Evolutionary conservation across 495 filamentous ascomycete genomes (phyloP).

Genomic region (Penicillium parvum): DNA sequence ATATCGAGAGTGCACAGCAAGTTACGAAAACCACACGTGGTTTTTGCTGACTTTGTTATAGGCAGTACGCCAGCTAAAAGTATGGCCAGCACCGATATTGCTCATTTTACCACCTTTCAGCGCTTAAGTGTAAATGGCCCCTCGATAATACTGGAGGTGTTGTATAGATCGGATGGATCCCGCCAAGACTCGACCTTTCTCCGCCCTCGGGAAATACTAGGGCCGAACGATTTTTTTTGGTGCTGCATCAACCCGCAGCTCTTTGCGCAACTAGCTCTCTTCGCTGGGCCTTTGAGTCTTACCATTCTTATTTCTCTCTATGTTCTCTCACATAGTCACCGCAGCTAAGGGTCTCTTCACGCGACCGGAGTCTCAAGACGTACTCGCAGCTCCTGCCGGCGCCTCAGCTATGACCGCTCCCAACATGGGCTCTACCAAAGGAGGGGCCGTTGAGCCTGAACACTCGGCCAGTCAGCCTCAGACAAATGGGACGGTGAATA

Average conservation of each 20-base stretch:
- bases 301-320: conserved; percentile 23
- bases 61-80: too few species aligned
- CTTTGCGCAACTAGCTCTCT: background rate
- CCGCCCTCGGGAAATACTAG: conserved; percentile 33
- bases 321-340: conserved; percentile 44
- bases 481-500: conserved; percentile 15
- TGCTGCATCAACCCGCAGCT: conserved; percentile 14
- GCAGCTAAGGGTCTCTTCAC: conserved; percentile 43
- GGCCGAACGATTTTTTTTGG: conserved; percentile 37
- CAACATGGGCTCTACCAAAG: conserved; percentile 40
- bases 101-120: too few species aligned
- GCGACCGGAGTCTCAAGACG: conserved; percentile 24
- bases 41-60: too few species aligned
- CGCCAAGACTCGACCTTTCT: conserved; percentile 13
- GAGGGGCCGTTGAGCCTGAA: conserved; percentile 20
- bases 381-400: conserved; percentile 14
- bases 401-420: conserved; percentile 15
- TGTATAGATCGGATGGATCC: conserved; percentile 7
- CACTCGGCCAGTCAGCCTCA: conserved; percentile 11
- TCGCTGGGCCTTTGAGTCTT: conserved; percentile 3
- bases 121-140: too few species aligned
- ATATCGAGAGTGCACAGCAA: too few species aligned
- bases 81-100: too few species aligned
- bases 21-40: too few species aligned
- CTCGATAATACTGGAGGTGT: too few species aligned